Conservation (phyloP, 31 red algal genomes). For the Porphyra umbilicalis region DNA sequence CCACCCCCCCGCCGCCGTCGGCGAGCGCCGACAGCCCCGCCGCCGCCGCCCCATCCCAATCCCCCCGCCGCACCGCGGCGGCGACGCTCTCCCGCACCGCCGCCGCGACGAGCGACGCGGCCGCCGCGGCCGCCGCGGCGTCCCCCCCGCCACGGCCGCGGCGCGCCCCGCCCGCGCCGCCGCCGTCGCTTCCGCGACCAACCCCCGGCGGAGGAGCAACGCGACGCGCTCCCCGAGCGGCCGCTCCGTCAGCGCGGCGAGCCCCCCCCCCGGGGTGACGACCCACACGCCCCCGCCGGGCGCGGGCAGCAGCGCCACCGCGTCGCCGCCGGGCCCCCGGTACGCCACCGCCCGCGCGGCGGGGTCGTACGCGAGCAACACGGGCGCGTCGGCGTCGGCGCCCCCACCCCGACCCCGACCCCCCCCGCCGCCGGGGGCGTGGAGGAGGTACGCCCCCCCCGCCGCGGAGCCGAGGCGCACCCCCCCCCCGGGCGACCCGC, state of each 20-base stretch:
- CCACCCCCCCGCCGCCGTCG: background rate
- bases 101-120: constrained; percentile 1
- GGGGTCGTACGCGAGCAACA: constrained; percentile 37
- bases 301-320: background rate
- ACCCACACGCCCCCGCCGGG: constrained; percentile 6
- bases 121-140: constrained; percentile 17
- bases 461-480: background rate
- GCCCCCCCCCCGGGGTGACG: constrained; percentile 1
- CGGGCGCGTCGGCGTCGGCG: constrained; percentile 8
- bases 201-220: constrained; percentile 40
- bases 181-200: constrained; percentile 32
- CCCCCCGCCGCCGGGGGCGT: constrained; percentile 11
- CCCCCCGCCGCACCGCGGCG: background rate
- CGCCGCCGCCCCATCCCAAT: background rate
- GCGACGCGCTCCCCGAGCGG: constrained; percentile 48
- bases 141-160: background rate
- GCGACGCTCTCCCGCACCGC: background rate
- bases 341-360: constrained; percentile 59
- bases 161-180: constrained; percentile 30
- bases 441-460: constrained; percentile 7
- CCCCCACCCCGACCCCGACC: constrained; percentile 9
- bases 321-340: constrained; percentile 46
- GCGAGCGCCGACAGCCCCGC: background rate
- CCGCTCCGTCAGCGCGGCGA: constrained; percentile 30
- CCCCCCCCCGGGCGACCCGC: background rate